A percentile compares a stretch with the other conserved stretches of the same genome.
Evolutionary conservation across 1,139 yeast species (phyloP).

Genomic region (Pneumocystis murina): DNA sequence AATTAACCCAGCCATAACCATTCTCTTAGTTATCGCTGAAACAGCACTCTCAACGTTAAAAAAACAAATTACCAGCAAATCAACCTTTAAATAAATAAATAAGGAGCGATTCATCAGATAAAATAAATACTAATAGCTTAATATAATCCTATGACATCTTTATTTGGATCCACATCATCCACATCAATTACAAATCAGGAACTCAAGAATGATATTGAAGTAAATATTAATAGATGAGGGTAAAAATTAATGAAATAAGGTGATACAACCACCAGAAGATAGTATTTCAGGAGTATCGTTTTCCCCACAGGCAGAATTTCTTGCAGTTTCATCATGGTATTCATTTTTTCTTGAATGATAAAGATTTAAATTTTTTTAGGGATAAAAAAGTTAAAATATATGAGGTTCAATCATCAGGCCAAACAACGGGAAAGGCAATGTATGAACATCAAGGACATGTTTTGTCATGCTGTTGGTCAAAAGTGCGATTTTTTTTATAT

Average conservation of each 20-base stretch:
- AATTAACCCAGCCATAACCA: too few species aligned
- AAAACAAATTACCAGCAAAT: too few species aligned
- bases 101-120: neutral
- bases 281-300: slow-evolving; percentile 75
- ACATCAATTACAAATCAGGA: neutral
- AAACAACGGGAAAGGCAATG: slow-evolving; percentile 72
- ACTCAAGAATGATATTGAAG: neutral
- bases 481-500: slow-evolving; percentile 9
- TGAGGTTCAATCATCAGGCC: slow-evolving; percentile 59
- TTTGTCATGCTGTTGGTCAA: slow-evolving; percentile 63
- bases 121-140: neutral
- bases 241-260: neutral
- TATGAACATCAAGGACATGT: slow-evolving; percentile 88
- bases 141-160: neutral
- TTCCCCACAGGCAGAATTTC: slow-evolving; percentile 78
- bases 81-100: too few species aligned
- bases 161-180: neutral
- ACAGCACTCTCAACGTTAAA: too few species aligned
- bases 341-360: neutral
- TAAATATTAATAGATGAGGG: neutral
- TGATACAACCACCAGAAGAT: slow-evolving; percentile 63
- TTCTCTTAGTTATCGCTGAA: too few species aligned
- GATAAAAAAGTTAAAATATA: slow-evolving; percentile 88
- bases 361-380: slow-evolving; percentile 6
- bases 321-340: slow-evolving; percentile 71